Base-by-base conservation (phyloP, 2,329 filamentous ascomycete genomes). In the Emmonsiellopsis sp. region DNA sequence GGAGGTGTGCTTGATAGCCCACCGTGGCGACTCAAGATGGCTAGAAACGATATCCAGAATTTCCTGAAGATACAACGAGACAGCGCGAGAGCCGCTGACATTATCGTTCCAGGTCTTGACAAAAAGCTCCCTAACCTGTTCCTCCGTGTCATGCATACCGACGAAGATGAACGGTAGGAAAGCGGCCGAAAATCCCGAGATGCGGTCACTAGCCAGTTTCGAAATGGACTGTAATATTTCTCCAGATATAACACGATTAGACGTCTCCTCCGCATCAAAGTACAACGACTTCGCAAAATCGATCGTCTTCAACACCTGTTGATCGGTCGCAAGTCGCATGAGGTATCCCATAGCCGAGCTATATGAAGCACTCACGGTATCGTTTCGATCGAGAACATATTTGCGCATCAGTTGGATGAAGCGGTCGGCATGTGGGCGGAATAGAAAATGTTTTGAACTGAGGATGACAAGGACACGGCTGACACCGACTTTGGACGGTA, bases 401-500 rank as follows among this genome's bases (percentile, higher is more conserved):
- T 88, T 92, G 62, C 89, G 83, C 58, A 95, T 79, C 8, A 90
- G 67, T 58, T 84, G 85, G 49, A 96, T 75, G 62, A 96, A 90
- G 7, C 79, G 76, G 57, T 87, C 82, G 10, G 88, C 85, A 62
- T 91, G 84, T 0, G 87, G 84, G 39, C 79, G 80, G 68, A 96
- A 88, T 33, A 91, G 75, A 39, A 84, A 78, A 37, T 81, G 82
- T 10, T 89, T 82, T 49, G 91, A 92, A 49, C 88, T 87, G 6
- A 98, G 77, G 0, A 88, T 91, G 6, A 88, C 86, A 34, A 98
- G 77, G 2, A 96, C 84, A 53, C 89, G 83, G 58, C 86, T 87
- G 63, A 90, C 94, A 39, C 90, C 93, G 47, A 97, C 86, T 73
- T 97, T 97, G 0, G 90, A 94, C 2, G 92, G 92, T 71, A 97